phyloP scores from a whole-genome alignment of 2,329 filamentous ascomycete genomes.

The Fusarium graminum region DNA sequence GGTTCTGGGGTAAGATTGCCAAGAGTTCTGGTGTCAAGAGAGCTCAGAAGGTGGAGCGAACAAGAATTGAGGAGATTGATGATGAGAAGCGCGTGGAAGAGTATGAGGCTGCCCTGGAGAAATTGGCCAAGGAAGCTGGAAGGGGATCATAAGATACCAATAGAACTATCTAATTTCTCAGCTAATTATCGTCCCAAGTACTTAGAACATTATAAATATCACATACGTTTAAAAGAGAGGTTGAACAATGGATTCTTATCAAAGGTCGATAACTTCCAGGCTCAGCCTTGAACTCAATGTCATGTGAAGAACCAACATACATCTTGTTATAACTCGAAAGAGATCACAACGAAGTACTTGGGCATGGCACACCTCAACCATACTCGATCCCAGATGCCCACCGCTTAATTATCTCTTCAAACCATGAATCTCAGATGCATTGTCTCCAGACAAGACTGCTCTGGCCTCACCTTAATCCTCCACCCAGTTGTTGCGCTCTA shows the following conservation, averaged over 20 bases:
- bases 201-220: not conserved
- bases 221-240: not conserved
- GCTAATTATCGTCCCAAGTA: not conserved
- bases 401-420: not conserved
- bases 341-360: too few species aligned
- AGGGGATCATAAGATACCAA: slow-evolving; percentile 35
- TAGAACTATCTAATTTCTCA: slow-evolving; percentile 1
- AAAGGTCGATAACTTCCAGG: not conserved
- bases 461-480: slow-evolving; percentile 14
- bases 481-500: slow-evolving; percentile 47
- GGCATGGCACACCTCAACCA: not conserved
- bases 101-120: slow-evolving; percentile 70
- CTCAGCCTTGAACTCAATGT: too few species aligned
- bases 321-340: too few species aligned
- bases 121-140: slow-evolving; percentile 71
- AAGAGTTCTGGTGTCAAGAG: slow-evolving; percentile 65
- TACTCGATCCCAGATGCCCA: not conserved
- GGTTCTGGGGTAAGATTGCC: slow-evolving; percentile 91
- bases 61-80: slow-evolving; percentile 61
- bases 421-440: not conserved
- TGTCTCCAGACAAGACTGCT: not conserved
- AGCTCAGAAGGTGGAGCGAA: slow-evolving; percentile 61
- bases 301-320: too few species aligned
- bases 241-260: not conserved
- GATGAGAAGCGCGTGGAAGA: slow-evolving; percentile 59